phyloP scores from a whole-genome alignment of 2,329 filamentous ascomycete species.

The Daldinia eschscholtzii region DNA sequence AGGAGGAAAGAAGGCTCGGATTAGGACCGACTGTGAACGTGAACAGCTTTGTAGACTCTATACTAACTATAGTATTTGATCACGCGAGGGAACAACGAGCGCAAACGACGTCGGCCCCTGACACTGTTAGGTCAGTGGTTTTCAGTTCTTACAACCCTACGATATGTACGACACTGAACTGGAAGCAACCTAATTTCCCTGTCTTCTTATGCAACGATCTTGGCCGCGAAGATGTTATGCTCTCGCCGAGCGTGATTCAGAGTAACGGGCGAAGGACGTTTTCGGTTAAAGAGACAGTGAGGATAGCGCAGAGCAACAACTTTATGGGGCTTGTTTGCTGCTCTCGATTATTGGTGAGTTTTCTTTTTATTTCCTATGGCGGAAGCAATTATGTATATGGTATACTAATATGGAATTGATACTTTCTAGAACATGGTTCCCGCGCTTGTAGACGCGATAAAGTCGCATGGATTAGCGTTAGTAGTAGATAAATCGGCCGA shows the following conservation, averaged over 20 bases:
- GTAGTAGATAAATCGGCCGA: constrained; percentile 87
- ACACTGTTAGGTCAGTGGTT: constrained; percentile 85
- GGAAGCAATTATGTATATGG: background rate
- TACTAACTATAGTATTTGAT: constrained; percentile 89
- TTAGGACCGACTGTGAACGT: constrained; percentile 84
- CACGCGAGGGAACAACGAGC: constrained; percentile 79
- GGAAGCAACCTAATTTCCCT: constrained; percentile 99
- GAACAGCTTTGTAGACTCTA: constrained; percentile 86
- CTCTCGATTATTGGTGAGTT: constrained; percentile 83
- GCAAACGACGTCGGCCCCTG: constrained; percentile 73
- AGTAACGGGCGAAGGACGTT: constrained; percentile 79
- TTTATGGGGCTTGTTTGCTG: constrained; percentile 97
- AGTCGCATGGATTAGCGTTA: constrained; percentile 90
- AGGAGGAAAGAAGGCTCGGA: constrained; percentile 77
- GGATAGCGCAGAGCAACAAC: constrained; percentile 94
- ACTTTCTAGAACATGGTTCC: constrained; percentile 92
- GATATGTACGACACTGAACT: constrained; percentile 94
- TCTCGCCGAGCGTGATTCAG: constrained; percentile 55
- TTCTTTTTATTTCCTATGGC: constrained; percentile 41
- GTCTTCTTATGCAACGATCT: constrained; percentile 96
- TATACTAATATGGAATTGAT: constrained; percentile 40
- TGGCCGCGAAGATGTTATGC: constrained; percentile 69
- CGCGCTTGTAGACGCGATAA: constrained; percentile 91
- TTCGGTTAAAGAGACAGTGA: constrained; percentile 94
- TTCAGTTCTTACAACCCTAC: constrained; percentile 94